Percentiles rank a stretch among this genome's conserved stretches.
phyloP scores from a whole-genome alignment of 2,329 filamentous ascomycete genomes.

The Apiospora saccharicola region DNA sequence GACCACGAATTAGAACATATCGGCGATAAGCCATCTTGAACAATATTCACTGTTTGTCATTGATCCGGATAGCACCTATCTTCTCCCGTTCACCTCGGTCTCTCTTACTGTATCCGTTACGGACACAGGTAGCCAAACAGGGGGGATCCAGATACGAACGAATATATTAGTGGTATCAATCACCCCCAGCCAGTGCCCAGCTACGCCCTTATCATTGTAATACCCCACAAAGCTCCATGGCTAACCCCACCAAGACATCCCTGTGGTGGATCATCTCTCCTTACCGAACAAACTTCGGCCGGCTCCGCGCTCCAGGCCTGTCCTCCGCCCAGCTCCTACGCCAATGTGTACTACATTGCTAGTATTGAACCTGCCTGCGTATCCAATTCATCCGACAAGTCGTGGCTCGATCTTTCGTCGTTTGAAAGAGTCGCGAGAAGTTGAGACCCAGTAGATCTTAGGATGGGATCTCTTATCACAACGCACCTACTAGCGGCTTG shows the following conservation, averaged over 20 bases:
- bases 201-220: background rate
- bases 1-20: background rate
- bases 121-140: background rate
- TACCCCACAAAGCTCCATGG: conserved; percentile 10
- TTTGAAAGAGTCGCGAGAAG: background rate
- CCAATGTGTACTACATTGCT: background rate
- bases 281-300: conserved; percentile 16
- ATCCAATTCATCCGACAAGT: background rate
- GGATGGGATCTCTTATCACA: conserved; percentile 6
- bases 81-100: background rate
- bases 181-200: background rate
- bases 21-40: background rate
- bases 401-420: background rate
- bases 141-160: background rate
- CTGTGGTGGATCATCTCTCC: conserved; percentile 14
- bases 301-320: conserved; percentile 4
- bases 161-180: conserved; percentile 12
- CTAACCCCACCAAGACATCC: background rate
- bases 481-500: background rate
- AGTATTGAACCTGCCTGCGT: background rate
- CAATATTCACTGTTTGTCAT: background rate
- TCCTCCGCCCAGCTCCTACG: background rate
- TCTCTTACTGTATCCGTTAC: background rate
- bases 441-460: background rate
- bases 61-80: conserved; percentile 18